phyloP scores from a whole-genome alignment of 805 yeast genomes.

The Metschnikowia noctiluminum region DNA sequence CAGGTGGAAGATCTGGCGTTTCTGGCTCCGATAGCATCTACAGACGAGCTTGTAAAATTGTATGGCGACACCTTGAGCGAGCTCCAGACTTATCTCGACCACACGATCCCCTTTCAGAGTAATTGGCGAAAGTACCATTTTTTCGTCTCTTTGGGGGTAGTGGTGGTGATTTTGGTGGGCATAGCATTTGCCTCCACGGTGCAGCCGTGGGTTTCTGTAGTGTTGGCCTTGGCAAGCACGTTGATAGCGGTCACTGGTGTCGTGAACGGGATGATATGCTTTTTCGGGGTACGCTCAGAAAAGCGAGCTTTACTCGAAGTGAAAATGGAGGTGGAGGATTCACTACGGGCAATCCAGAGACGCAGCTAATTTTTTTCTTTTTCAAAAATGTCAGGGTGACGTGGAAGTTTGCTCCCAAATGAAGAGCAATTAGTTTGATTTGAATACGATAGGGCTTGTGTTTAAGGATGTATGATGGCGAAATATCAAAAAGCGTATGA shows the following conservation, averaged over 20 bases:
- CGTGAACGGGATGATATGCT: slow-evolving; percentile 74
- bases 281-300: slow-evolving; percentile 78
- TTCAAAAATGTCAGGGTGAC: too few relatives aligned
- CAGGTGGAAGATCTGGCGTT: slow-evolving; percentile 12
- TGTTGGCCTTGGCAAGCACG: slow-evolving; percentile 56
- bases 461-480: too few relatives aligned
- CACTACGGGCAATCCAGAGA: slow-evolving; percentile 7
- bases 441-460: too few relatives aligned
- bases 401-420: too few relatives aligned
- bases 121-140: slow-evolving; percentile 67
- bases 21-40: not conserved
- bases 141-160: slow-evolving; percentile 42
- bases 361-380: not conserved
- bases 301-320: slow-evolving; percentile 74
- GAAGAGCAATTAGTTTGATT: too few relatives aligned
- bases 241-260: slow-evolving; percentile 63
- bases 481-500: too few relatives aligned
- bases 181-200: slow-evolving; percentile 58
- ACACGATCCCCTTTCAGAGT: slow-evolving; percentile 56
- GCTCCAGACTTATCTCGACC: slow-evolving; percentile 29
- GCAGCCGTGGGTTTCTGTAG: slow-evolving; percentile 62
- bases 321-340: slow-evolving; percentile 55
- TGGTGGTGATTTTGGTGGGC: slow-evolving; percentile 49
- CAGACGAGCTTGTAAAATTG: slow-evolving; percentile 26
- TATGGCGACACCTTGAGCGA: slow-evolving; percentile 25